phyloP scores from a whole-genome alignment of 2,329 filamentous ascomycete genomes.

The Alternaria incomplexa region DNA sequence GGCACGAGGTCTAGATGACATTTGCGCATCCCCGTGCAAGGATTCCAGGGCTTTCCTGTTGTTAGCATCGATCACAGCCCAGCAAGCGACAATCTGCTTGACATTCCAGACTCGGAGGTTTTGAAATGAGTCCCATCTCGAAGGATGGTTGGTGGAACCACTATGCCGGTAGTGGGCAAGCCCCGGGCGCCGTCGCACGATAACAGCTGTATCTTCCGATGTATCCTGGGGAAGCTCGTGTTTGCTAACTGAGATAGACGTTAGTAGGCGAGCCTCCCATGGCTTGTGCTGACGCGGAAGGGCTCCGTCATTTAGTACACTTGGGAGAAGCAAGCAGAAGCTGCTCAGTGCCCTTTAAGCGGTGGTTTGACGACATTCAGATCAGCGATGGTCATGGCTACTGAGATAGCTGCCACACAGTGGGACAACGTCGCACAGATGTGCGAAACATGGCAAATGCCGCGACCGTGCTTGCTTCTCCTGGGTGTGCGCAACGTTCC shows the following conservation, averaged over 20 bases:
- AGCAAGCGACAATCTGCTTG: conserved; percentile 19
- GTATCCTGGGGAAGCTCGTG: conserved; percentile 32
- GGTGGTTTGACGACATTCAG: conserved; percentile 4
- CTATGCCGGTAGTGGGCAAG: conserved; percentile 14
- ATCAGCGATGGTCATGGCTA: background rate
- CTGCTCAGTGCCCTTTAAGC: background rate
- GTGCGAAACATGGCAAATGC: background rate
- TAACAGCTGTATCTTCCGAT: conserved; percentile 16
- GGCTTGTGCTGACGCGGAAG: conserved; percentile 1
- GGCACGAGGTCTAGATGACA: conserved; percentile 14
- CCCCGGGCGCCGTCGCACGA: conserved; percentile 23
- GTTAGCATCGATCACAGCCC: conserved; percentile 14
- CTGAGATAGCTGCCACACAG: conserved; percentile 4
- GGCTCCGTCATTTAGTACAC: conserved; percentile 1
- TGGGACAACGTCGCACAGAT: background rate
- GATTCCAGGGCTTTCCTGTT: conserved; percentile 24
- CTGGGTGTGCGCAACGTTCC: background rate
- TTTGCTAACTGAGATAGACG: conserved; percentile 17
- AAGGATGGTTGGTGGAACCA: conserved; percentile 37
- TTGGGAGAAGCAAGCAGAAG: background rate
- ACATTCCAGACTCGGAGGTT: conserved; percentile 25
- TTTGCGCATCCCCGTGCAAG: conserved; percentile 17
- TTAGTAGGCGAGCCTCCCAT: conserved; percentile 10
- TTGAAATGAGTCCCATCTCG: conserved; percentile 24
- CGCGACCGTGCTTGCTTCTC: background rate